A percentile compares a stretch with the other conserved stretches of the same genome.
Evolutionary conservation across 257 asterid genomes (phyloP).

Genomic region (Cruciata laevipes): DNA sequence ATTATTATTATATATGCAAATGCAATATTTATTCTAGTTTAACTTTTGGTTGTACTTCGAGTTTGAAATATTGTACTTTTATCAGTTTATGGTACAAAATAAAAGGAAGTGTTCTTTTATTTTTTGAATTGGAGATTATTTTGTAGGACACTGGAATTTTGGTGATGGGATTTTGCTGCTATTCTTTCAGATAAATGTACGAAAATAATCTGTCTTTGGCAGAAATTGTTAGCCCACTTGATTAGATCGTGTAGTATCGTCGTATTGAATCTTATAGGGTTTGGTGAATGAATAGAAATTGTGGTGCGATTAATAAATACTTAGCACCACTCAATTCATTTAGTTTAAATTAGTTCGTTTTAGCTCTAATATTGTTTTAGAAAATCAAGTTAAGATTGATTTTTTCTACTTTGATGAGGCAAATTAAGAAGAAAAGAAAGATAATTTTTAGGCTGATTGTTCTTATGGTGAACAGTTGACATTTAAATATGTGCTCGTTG

Average conservation of each 20-base stretch:
- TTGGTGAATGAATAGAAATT: not conserved
- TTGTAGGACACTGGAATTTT: constrained; percentile 18
- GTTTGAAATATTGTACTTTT: not conserved
- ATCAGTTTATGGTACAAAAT: not conserved
- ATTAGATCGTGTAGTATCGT: not conserved
- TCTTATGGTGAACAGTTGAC: not conserved
- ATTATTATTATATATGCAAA: too few relatives aligned
- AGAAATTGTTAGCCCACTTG: not conserved
- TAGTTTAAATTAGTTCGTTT: too few relatives aligned
- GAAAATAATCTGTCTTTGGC: not conserved
- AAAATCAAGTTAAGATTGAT: too few relatives aligned
- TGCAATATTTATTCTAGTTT: not conserved
- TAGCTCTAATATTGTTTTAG: too few relatives aligned
- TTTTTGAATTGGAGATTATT: not conserved
- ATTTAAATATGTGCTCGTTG: not conserved
- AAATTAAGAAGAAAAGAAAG: too few relatives aligned
- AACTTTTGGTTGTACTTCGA: constrained; percentile 3
- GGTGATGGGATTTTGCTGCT: not conserved
- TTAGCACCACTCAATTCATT: not conserved
- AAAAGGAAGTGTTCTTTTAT: not conserved
- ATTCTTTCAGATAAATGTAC: not conserved
- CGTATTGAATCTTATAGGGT: not conserved
- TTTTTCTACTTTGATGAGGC: too few relatives aligned
- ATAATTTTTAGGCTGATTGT: too few relatives aligned
- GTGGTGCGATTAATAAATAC: not conserved